Percentiles rank a stretch among this genome's conserved stretches.
These are phyloP conservation scores for Berkeleyomyces rouxiae DNA, from an alignment of 2,329 filamentous ascomycete genomes.

Conservation along the genomic window DNA sequence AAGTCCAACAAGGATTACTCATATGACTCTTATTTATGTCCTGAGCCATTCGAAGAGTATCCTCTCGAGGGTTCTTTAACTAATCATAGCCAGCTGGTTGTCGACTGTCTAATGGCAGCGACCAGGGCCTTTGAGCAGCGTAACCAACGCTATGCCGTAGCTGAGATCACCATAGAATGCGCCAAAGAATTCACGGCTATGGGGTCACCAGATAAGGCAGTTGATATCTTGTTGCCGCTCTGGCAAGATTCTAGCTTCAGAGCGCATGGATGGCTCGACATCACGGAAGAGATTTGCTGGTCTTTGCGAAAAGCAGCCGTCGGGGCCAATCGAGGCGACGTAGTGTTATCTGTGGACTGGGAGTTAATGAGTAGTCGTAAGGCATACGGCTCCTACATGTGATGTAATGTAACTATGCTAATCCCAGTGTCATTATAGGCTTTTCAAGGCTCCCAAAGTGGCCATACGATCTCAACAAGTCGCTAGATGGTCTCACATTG, in stretches of 20 bases:
- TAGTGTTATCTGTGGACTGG: slow-evolving; percentile 47
- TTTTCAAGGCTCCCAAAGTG: slow-evolving; percentile 39
- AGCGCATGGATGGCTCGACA: slow-evolving; percentile 41
- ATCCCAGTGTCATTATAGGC: slow-evolving; percentile 21
- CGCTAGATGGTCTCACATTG: slow-evolving; percentile 32
- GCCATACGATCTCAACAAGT: slow-evolving; percentile 43
- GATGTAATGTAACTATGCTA: background rate
- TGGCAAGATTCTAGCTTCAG: slow-evolving; percentile 42
- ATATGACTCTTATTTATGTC: slow-evolving; percentile 52
- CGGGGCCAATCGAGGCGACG: slow-evolving; percentile 33
- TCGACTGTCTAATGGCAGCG: slow-evolving; percentile 35
- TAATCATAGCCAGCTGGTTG: slow-evolving; percentile 38
- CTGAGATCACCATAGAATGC: slow-evolving; percentile 40
- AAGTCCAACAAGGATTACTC: slow-evolving; percentile 33
- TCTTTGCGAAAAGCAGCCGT: slow-evolving; percentile 40
- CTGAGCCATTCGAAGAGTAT: slow-evolving; percentile 43
- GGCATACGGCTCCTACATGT: slow-evolving; percentile 17
- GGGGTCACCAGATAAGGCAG: slow-evolving; percentile 35
- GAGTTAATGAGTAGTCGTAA: slow-evolving; percentile 43
- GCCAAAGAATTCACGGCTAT: slow-evolving; percentile 36
- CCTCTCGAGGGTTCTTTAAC: slow-evolving; percentile 30
- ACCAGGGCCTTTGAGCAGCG: slow-evolving; percentile 37
- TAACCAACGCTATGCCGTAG: slow-evolving; percentile 34
- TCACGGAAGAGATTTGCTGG: slow-evolving; percentile 45
- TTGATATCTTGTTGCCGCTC: slow-evolving; percentile 37